Evolutionary conservation across 2,329 filamentous ascomycete genomes (phyloP).

Genomic region (Hypoxylon sp.): DNA sequence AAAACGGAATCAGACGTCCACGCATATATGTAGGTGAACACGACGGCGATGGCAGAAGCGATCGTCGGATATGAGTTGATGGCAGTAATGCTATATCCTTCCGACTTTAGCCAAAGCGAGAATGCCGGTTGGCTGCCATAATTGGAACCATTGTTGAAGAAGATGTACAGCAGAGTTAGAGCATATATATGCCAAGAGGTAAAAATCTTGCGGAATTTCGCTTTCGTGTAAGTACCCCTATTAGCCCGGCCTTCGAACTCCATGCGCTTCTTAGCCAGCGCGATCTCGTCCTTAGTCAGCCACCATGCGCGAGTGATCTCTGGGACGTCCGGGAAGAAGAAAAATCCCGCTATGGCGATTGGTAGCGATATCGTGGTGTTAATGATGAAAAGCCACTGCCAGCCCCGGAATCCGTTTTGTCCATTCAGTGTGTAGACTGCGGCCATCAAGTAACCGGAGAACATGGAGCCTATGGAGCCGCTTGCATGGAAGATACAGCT

Average conservation of each 20-base stretch:
- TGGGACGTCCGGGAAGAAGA: slow-evolving; percentile 60
- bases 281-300: slow-evolving; percentile 57
- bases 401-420: slow-evolving; percentile 63
- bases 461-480: slow-evolving; percentile 54
- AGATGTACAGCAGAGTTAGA: slow-evolving; percentile 71
- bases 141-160: slow-evolving; percentile 73
- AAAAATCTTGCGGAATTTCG: slow-evolving; percentile 73
- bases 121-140: slow-evolving; percentile 69
- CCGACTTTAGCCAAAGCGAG: slow-evolving; percentile 62
- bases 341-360: slow-evolving; percentile 64
- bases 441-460: slow-evolving; percentile 69
- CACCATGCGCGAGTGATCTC: slow-evolving; percentile 59
- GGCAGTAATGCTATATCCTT: slow-evolving; percentile 58
- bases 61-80: slow-evolving; percentile 71
- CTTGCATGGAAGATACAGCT: slow-evolving; percentile 57
- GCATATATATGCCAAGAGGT: slow-evolving; percentile 75
- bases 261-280: slow-evolving; percentile 59
- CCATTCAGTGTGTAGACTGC: slow-evolving; percentile 66
- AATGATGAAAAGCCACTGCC: slow-evolving; percentile 70
- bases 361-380: slow-evolving; percentile 69
- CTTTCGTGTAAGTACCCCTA: slow-evolving; percentile 57
- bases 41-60: slow-evolving; percentile 66
- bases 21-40: slow-evolving; percentile 74
- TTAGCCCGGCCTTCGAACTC: slow-evolving; percentile 62
- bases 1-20: slow-evolving; percentile 76